Base-by-base conservation (phyloP, 2,329 filamentous ascomycete species). In the Colletotrichum horii region DNA sequence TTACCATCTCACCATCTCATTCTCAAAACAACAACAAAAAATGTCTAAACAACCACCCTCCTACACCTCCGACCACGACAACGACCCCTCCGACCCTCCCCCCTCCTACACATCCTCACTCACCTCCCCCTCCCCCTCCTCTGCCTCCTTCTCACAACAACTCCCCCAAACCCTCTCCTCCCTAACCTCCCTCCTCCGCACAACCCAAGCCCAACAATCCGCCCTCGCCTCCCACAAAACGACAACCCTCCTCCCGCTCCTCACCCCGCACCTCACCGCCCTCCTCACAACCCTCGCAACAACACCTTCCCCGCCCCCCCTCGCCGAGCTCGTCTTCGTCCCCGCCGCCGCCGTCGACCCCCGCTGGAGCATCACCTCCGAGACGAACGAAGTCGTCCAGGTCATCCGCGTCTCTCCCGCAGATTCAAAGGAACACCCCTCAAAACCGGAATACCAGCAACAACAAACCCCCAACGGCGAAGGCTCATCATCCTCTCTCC, bases 311-410 rank as follows among this genome's bases (percentile, higher is more conserved):
- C 78, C 82, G 1, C 84, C 85, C 1, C 77, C 79, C 3, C 68
- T 84, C 1, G 84, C 87, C 2, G 85, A 88, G 65, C 83, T 89
- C 60, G 85, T 84, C 9, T 80, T 91, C 43, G 84, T 90, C 0
- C 89, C 89, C 0, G 85, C 79, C 3, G 79, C 79, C 6, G 86
- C 85, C 6, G 84, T 90, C 1, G 83, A 81, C 0, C 55, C 75
- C 1, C 79, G 77, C 2, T 88, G 86, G 85, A 71, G 56, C 19
- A 80, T 86, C 28, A 84, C 79, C 61, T 85, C 85, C 3, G 79
- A 80, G 5, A 70, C 66, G 6, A 84, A 82, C 3, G 82, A 85
- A 60, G 66, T 84, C 1, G 80, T 83, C 2, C 79, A 77, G 1
- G 77, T 88, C 4, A 78, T 83, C 5, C 81, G 83, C 6, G 82